These are phyloP conservation scores for Pleurotus pulmonarius DNA, from an alignment of 768 basidiomycete genomes.

Conservation along the genomic window DNA sequence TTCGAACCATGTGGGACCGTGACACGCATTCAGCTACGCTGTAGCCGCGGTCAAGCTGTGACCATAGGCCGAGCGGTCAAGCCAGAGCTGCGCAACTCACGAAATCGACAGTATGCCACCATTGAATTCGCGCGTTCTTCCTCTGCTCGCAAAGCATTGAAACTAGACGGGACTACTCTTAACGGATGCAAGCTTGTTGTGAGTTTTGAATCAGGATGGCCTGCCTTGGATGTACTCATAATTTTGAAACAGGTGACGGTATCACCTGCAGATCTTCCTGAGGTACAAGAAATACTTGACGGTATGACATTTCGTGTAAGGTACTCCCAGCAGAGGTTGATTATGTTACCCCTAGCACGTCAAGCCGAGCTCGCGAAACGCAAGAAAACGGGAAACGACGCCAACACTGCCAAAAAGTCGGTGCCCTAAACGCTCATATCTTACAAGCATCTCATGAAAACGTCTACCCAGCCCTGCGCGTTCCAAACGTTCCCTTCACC, in stretches of 20 bases:
- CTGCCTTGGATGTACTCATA: not conserved
- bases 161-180: slow-evolving; percentile 31
- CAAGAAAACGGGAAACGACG: not conserved
- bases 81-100: slow-evolving; percentile 13
- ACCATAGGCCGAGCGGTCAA: slow-evolving; percentile 20
- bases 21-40: slow-evolving; percentile 32
- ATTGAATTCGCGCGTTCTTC: slow-evolving; percentile 36
- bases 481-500: slow-evolving; percentile 15
- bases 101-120: slow-evolving; percentile 49
- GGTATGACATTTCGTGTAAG: not conserved
- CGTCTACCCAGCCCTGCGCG: slow-evolving; percentile 1
- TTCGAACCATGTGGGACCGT: slow-evolving; percentile 37
- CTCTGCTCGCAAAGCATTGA: slow-evolving; percentile 38
- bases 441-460: not conserved
- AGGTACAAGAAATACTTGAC: slow-evolving; percentile 28
- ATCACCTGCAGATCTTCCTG: slow-evolving; percentile 35
- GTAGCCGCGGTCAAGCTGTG: slow-evolving; percentile 36
- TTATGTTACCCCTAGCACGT: not conserved
- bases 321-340: not conserved
- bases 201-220: slow-evolving; percentile 13
- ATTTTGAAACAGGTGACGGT: slow-evolving; percentile 26
- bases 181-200: slow-evolving; percentile 38
- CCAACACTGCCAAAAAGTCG: not conserved
- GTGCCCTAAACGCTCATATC: slow-evolving; percentile 2
- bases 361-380: slow-evolving; percentile 2